phyloP scores from a whole-genome alignment of 805 yeast species.

The Schizosaccharomyces cryophilus region DNA sequence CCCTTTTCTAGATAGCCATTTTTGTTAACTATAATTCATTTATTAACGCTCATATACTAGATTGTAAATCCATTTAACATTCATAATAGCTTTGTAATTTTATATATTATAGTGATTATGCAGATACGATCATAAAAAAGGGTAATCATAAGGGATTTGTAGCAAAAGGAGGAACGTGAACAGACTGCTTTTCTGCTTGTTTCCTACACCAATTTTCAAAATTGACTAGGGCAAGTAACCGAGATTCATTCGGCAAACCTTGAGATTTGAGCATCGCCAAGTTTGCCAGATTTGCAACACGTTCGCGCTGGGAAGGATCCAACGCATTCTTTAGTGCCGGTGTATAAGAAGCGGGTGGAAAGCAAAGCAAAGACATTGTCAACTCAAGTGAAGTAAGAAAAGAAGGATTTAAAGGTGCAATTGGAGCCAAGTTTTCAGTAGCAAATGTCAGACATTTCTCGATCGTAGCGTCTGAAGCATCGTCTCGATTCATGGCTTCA shows the following conservation, averaged over 20 bases:
- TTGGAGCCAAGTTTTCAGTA: slow-evolving; percentile 24
- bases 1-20: neutral
- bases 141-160: neutral
- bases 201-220: neutral
- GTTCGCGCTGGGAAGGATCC: slow-evolving; percentile 33
- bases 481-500: slow-evolving; percentile 14
- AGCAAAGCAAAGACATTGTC: slow-evolving; percentile 56
- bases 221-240: neutral
- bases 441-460: slow-evolving; percentile 15
- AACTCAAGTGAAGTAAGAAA: slow-evolving; percentile 52
- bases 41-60: no score
- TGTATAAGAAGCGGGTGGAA: slow-evolving; percentile 16
- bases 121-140: neutral
- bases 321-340: slow-evolving; percentile 25
- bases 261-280: slow-evolving; percentile 27
- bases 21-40: neutral
- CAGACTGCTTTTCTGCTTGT: slow-evolving; percentile 3
- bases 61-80: neutral
- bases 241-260: slow-evolving; percentile 9
- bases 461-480: slow-evolving; percentile 6
- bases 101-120: no score
- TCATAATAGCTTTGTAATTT: no score
- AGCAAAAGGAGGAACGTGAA: neutral
- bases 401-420: slow-evolving; percentile 27
- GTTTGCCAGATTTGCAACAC: slow-evolving; percentile 49